These are phyloP conservation scores for Candida khao-thaluensis DNA, from an alignment of 805 yeast genomes.

Conservation along the genomic window DNA sequence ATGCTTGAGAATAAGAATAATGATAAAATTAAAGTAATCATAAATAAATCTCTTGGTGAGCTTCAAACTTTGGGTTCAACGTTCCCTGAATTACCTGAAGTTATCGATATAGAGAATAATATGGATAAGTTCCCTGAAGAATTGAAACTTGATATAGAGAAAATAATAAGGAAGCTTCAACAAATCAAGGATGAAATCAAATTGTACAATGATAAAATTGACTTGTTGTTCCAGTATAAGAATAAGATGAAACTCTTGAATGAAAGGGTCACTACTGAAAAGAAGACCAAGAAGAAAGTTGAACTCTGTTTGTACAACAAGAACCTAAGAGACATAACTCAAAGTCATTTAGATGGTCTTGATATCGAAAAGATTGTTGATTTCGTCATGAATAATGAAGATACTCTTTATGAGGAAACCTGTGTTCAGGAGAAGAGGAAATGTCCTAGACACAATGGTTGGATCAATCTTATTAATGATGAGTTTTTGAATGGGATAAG, in stretches of 20 bases:
- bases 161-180: slow-evolving; percentile 19
- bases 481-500: slow-evolving; percentile 22
- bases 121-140: slow-evolving; percentile 20
- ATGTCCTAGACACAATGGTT: slow-evolving; percentile 54
- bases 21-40: slow-evolving; percentile 18
- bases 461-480: slow-evolving; percentile 43
- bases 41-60: slow-evolving; percentile 12
- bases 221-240: slow-evolving; percentile 28
- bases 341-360: slow-evolving; percentile 2
- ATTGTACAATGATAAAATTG: slow-evolving; percentile 16
- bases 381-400: slow-evolving; percentile 2
- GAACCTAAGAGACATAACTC: slow-evolving; percentile 9
- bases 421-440: slow-evolving; percentile 57
- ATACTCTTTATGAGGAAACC: slow-evolving; percentile 2
- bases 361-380: slow-evolving; percentile 6
- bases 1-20: slow-evolving; percentile 1
- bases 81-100: slow-evolving; percentile 45
- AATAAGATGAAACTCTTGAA: slow-evolving; percentile 39
- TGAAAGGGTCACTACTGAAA: slow-evolving; percentile 26
- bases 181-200: slow-evolving; percentile 15
- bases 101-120: slow-evolving; percentile 20
- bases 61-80: slow-evolving; percentile 27
- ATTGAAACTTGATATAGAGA: slow-evolving; percentile 19
- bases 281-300: slow-evolving; percentile 13
- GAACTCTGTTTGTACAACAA: slow-evolving; percentile 15